These are phyloP conservation scores for Orbilia oligospora DNA, from an alignment of 2,329 filamentous ascomycete species.

Conservation along the genomic window DNA sequence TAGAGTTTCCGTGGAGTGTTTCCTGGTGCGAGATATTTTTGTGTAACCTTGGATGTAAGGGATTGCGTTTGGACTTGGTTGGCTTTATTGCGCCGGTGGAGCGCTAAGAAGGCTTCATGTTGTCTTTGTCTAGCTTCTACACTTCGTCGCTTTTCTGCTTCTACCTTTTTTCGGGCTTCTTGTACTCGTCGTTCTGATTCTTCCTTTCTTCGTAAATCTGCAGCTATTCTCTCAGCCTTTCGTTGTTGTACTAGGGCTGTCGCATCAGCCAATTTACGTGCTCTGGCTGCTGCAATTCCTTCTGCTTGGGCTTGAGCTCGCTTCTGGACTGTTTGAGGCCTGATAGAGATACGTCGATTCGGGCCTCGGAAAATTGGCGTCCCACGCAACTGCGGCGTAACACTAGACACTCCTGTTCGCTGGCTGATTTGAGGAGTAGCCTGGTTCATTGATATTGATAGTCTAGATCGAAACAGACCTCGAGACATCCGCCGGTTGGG, in stretches of 20 bases:
- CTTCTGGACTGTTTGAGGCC: slow-evolving; percentile 10
- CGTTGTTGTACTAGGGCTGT: slow-evolving; percentile 42
- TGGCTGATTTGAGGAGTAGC: background rate
- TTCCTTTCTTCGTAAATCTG: slow-evolving; percentile 30
- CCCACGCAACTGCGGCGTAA: background rate
- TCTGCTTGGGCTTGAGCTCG: slow-evolving; percentile 32
- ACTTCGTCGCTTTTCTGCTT: slow-evolving; percentile 40
- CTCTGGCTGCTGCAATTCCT: slow-evolving; percentile 30
- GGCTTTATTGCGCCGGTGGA: slow-evolving; percentile 29
- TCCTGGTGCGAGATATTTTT: background rate
- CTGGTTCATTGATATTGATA: background rate
- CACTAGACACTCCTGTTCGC: too few relatives aligned
- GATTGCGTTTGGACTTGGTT: slow-evolving; percentile 19
- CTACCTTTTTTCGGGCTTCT: slow-evolving; percentile 55
- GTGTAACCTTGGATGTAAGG: slow-evolving; percentile 7
- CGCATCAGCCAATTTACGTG: slow-evolving; percentile 33
- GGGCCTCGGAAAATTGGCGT: background rate
- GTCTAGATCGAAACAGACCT: background rate
- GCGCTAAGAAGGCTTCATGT: slow-evolving; percentile 42
- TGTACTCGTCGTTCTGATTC: slow-evolving; percentile 33
- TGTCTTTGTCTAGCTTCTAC: slow-evolving; percentile 32
- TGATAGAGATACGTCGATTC: slow-evolving; percentile 10
- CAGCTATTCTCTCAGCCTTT: slow-evolving; percentile 33
- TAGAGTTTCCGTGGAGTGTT: slow-evolving; percentile 37
- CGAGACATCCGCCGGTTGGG: background rate